phyloP scores from a whole-genome alignment of 768 basidiomycete genomes.

The Coprinopsis sp. region DNA sequence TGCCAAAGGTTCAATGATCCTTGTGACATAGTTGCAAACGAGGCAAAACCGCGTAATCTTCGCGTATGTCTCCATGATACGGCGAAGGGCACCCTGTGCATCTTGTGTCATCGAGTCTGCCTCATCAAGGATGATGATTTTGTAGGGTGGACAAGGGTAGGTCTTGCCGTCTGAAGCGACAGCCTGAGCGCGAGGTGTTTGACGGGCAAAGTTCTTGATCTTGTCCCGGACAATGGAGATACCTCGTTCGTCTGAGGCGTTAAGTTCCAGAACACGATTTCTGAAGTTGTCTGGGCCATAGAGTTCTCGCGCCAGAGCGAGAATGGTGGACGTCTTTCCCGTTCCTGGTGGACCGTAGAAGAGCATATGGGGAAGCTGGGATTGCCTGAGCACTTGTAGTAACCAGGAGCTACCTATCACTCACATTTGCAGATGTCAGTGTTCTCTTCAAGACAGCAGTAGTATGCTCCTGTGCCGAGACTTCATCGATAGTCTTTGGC shows the following conservation, averaged over 20 bases:
- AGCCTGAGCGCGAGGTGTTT: conserved; percentile 79
- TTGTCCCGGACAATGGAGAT: conserved; percentile 97
- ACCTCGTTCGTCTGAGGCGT: conserved; percentile 98
- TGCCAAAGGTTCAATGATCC: conserved; percentile 96
- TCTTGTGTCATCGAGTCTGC: conserved; percentile 99
- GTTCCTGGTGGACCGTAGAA: conserved; percentile 99
- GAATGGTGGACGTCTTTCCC: conserved; percentile 97
- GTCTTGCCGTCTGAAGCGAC: conserved; percentile 70
- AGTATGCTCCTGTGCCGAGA: conserved; percentile 96
- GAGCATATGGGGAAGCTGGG: conserved; percentile 94
- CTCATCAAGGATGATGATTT: conserved; percentile 98
- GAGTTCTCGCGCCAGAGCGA: conserved; percentile 88
- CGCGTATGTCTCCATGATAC: conserved; percentile 99
- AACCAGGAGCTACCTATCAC: neutral
- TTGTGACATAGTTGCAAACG: conserved; percentile 99
- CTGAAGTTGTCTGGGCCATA: conserved; percentile 89
- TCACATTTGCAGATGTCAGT: conserved; percentile 86
- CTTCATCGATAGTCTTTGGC: conserved; percentile 96
- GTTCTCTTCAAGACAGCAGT: conserved; percentile 90
- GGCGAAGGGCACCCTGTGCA: conserved; percentile 90
- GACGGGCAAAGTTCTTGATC: conserved; percentile 95
- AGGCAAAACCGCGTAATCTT: conserved; percentile 96
- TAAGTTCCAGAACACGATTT: conserved; percentile 90
- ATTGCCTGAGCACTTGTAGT: neutral
- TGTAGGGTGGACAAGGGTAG: conserved; percentile 97